A percentile compares a stretch with the other conserved stretches of the same genome.
phyloP scores from a whole-genome alignment of 2,329 filamentous ascomycete species.

The Trichoderma polysporum region DNA sequence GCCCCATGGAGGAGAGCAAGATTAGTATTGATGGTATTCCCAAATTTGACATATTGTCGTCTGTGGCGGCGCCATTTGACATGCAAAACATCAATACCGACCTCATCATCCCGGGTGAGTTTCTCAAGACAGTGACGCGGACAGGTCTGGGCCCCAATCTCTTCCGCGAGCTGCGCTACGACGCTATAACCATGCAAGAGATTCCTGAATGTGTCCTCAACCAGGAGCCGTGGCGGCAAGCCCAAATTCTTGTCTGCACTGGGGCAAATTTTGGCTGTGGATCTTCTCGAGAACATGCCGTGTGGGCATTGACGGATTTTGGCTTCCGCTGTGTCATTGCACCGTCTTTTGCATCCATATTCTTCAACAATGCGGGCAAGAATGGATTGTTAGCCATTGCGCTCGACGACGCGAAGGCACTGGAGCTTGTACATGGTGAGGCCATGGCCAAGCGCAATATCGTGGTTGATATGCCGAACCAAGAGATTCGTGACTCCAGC shows the following conservation, averaged over 20 bases:
- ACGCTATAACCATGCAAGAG: constrained; percentile 64
- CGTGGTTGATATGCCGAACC: constrained; percentile 84
- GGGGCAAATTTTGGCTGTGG: constrained; percentile 96
- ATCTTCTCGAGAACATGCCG: constrained; percentile 87
- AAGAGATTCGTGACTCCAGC: constrained; percentile 72
- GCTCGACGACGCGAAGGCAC: constrained; percentile 63
- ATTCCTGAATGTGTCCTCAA: constrained; percentile 87
- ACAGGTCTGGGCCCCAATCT: constrained; percentile 85
- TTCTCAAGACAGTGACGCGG: constrained; percentile 98
- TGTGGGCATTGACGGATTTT: constrained; percentile 95
- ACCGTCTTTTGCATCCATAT: constrained; percentile 73
- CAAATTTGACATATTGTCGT: constrained; percentile 80
- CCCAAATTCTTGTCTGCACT: constrained; percentile 89
- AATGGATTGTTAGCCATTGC: constrained; percentile 94
- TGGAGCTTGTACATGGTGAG: constrained; percentile 72
- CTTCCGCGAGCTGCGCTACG: constrained; percentile 81
- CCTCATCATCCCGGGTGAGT: constrained; percentile 98
- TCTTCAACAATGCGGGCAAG: constrained; percentile 99
- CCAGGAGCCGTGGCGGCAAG: constrained; percentile 77
- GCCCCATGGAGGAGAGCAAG: constrained; percentile 58
- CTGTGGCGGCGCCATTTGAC: constrained; percentile 83
- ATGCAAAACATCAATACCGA: constrained; percentile 93
- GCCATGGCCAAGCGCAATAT: constrained; percentile 78
- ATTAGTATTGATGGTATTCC: constrained; percentile 63
- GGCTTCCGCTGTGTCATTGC: constrained; percentile 94